Conservation (phyloP, 2,329 filamentous ascomycete species). For the Cladosporium sp. region DNA sequence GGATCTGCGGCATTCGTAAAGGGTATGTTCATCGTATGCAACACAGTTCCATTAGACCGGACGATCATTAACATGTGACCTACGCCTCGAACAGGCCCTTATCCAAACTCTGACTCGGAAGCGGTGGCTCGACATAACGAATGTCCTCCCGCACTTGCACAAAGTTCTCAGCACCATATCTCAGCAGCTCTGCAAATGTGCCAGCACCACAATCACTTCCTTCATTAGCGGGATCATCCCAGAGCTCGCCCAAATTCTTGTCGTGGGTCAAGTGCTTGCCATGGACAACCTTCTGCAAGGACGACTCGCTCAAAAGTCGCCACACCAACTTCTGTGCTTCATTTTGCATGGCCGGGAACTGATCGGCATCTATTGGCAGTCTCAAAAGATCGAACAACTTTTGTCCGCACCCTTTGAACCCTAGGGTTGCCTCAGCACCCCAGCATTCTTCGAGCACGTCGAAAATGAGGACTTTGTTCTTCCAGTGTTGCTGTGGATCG, state of each 20-base stretch:
- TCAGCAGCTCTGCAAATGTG: slow-evolving; percentile 35
- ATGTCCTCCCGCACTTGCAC: slow-evolving; percentile 27
- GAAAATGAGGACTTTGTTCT: slow-evolving; percentile 20
- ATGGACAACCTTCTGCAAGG: slow-evolving; percentile 34
- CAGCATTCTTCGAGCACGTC: slow-evolving; percentile 23
- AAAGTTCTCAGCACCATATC: slow-evolving; percentile 35
- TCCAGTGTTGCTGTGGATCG: slow-evolving; percentile 22
- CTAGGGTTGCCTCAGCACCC: slow-evolving; percentile 22
- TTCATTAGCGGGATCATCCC: slow-evolving; percentile 31
- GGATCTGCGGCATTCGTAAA: neutral
- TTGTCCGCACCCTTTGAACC: slow-evolving; percentile 20
- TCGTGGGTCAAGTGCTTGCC: slow-evolving; percentile 31
- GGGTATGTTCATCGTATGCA: neutral
- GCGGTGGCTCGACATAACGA: slow-evolving; percentile 16
- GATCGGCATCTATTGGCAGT: slow-evolving; percentile 9
- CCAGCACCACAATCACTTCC: slow-evolving; percentile 30
- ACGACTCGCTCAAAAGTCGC: slow-evolving; percentile 28
- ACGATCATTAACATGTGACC: neutral
- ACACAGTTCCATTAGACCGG: neutral
- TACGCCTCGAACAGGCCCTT: neutral
- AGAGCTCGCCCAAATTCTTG: slow-evolving; percentile 29
- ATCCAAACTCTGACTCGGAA: slow-evolving; percentile 10
- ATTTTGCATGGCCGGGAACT: slow-evolving; percentile 2
- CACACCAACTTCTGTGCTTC: slow-evolving; percentile 25
- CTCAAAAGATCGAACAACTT: slow-evolving; percentile 16